These are phyloP conservation scores for Stygiomarasmius scandens DNA, from an alignment of 1,284 basidiomycete species.

Conservation along the genomic window DNA sequence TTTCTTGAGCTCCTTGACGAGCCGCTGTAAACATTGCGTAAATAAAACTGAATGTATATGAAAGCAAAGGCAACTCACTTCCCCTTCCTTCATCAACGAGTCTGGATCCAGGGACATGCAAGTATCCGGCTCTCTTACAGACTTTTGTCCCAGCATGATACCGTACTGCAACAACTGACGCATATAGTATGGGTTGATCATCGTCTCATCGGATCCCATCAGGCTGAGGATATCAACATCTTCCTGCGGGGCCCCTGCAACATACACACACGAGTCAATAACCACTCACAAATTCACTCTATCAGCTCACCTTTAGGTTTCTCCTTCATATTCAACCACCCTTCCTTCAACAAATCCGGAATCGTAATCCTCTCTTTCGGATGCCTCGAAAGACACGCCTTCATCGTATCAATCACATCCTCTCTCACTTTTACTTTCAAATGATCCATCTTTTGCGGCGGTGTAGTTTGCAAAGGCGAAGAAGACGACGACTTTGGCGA, in stretches of 20 bases:
- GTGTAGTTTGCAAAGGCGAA: constrained; percentile 26
- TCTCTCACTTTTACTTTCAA: constrained; percentile 64
- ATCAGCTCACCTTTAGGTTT: constrained; percentile 12
- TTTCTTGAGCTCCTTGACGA: constrained; percentile 40
- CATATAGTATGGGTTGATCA: constrained; percentile 79
- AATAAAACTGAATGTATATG: neutral
- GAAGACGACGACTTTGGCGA: constrained; percentile 39
- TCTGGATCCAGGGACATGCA: constrained; percentile 42
- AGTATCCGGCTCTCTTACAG: constrained; percentile 25
- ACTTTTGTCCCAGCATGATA: constrained; percentile 51
- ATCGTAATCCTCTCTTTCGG: constrained; percentile 84
- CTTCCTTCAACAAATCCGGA: constrained; percentile 68
- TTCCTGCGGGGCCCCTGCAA: neutral
- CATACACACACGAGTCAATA: constrained; percentile 26
- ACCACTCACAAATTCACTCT: constrained; percentile 26
- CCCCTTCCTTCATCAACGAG: constrained; percentile 46
- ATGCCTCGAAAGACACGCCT: constrained; percentile 71
- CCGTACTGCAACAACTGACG: constrained; percentile 68
- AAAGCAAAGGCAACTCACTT: constrained; percentile 37
- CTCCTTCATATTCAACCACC: constrained; percentile 67
- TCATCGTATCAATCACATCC: constrained; percentile 75
- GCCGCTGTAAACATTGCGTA: constrained; percentile 26
- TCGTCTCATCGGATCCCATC: constrained; percentile 58
- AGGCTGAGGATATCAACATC: neutral
- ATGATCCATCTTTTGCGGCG: constrained; percentile 60